Evolutionary conservation across 805 yeast genomes (phyloP), one percentile per base, ranked within the genome.

Genomic region (Kuraishia molischiana): DNA sequence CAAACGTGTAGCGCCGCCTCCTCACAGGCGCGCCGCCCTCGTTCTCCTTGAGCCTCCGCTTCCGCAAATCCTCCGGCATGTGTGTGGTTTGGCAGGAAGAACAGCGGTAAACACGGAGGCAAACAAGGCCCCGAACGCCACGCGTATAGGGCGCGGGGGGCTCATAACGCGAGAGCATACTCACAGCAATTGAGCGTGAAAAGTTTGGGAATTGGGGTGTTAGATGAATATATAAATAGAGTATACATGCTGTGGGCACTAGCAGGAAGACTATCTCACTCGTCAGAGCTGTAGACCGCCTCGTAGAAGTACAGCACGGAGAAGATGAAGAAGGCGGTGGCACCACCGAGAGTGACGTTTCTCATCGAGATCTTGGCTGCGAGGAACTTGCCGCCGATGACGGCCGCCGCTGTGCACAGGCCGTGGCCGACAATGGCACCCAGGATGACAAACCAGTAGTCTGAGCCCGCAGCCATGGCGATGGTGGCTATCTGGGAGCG

Each of bases 401-500:
- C 94, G n/a, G 98, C 97, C 41, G 86, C 74, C 24, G 74, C 75
- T 0, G 97, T 85, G 62, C 97, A 92, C 8, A 83, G 34, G 8
- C 81, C 78, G 59, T 92, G 99, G 24, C 98, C 99, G 32, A 81
- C 58, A 29, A 86, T 75, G 17, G 95, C 95, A 43, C 99, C 98
- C 34, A 79, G 48, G 34, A 90, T 85, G 29, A 89, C 95, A 47
- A 69, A 69, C 89, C 92, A 79, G 62, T 86, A 92, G 58, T 87
- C 83, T 32, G 86, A 79, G 29, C 96, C 96, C 1, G 98, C 95
- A 38, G 97, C 97, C 94, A 92, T 83, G 30, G 97, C 97, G 51
- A 92, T 87, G 24, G 97, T 92, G 32, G 97, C 95, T 39, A 92
- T 86, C 64, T 92, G 99, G 10, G 97, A 87, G 52, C 98, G 78